phyloP scores from a whole-genome alignment of 169 alveolate genomes.

The Neospora caninum region DNA sequence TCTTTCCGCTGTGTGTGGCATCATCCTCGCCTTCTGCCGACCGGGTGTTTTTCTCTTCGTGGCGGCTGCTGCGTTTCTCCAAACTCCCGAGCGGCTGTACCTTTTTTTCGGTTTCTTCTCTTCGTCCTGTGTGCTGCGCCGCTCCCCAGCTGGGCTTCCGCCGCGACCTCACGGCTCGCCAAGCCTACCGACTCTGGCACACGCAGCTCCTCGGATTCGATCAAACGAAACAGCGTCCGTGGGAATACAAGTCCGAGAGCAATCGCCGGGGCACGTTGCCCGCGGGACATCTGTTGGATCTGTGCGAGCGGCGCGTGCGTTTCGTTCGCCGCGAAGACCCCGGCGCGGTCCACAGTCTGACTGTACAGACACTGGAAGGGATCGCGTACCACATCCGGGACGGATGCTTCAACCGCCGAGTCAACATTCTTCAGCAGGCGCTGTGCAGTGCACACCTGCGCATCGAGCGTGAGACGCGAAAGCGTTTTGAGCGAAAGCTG shows the following conservation, averaged over 20 bases:
- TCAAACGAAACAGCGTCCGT: neutral
- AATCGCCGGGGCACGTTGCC: neutral
- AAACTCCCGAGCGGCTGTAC: too few species aligned
- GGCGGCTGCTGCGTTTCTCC: too few species aligned
- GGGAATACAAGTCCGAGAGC: neutral
- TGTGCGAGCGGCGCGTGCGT: conserved; percentile 4
- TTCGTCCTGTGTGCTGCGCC: neutral
- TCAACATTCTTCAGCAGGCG: neutral
- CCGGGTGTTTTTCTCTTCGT: too few species aligned
- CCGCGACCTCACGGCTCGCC: neutral
- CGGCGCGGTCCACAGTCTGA: neutral
- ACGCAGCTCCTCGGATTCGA: neutral
- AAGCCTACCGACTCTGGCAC: conserved; percentile 4
- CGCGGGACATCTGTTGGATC: neutral
- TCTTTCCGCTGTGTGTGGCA: too few species aligned
- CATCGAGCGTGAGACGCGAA: neutral
- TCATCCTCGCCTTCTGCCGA: too few species aligned
- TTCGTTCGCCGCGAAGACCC: neutral
- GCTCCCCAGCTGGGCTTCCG: neutral
- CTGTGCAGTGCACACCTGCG: conserved; percentile 1
- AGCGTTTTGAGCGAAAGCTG: neutral
- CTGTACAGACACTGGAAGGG: neutral
- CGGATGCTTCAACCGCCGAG: conserved; percentile 12
- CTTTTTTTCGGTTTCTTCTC: too few species aligned
- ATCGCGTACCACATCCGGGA: neutral